Base-by-base conservation (phyloP, 306 rosid genomes). In the Datisca glomerata region DNA sequence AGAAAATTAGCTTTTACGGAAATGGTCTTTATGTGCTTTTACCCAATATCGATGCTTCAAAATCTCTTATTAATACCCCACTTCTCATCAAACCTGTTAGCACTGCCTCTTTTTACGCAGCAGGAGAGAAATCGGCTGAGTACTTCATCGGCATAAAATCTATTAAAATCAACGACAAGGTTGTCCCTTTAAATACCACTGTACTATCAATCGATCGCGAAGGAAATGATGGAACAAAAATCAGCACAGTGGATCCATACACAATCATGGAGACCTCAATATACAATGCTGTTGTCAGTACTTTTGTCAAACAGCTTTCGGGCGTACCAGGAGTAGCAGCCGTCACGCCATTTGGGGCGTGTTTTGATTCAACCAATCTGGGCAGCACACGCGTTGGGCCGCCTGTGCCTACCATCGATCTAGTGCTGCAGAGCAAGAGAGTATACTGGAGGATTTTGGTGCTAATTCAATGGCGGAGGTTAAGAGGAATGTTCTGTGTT, bases 391-490 rank as follows among this genome's bases (percentile, higher is more conserved):
- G 51, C 0, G 46, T 45, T 3, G 81, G 89, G 1, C 72, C 72
- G 0, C 58, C 1, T 2, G 68, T 70, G 51, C 92, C 82, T 2
- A 3, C n/a, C 5, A 60, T 79, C 10, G 67, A 57, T 24, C 15
- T 79, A 0, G 78, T 76, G 13, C 10, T 85, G 61, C 79, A 84
- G 45, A 71, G 49, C 15, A 48, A 62, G 10, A 15, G 43, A 0
- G 80, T 68, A 39, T n/a, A 24, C 7, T 79, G 79, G 84, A 63
- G 17, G 12, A 60, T 85, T 55, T 60, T 22, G 80, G 79, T 0
- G 64, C 84, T 3, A 79, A 85, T 1, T 71, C 81, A 0, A 71
- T 79, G 95, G 80, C 70, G 6, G 36, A 19, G 5, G 17, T 76
- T 13, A 15, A 11, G 3, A 27, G 43, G 0, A 68, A 69, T 21